Conservation (phyloP, 2,329 filamentous ascomycete genomes). For the Colletotrichum siamense region DNA sequence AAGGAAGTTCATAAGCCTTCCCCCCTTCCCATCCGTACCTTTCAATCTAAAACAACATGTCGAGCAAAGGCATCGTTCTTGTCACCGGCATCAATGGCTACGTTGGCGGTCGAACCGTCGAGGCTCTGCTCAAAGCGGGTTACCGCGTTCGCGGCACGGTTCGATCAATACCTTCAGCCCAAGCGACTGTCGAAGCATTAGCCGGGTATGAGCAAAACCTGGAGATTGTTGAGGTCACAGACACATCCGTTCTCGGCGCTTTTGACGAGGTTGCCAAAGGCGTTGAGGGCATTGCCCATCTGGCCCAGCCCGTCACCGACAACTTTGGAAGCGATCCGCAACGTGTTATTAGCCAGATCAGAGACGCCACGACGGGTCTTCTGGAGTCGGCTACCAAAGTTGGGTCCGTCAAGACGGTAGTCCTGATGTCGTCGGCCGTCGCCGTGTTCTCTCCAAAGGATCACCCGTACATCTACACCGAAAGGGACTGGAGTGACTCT, state of each 20-base stretch:
- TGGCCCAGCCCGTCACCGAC: slow-evolving; percentile 10
- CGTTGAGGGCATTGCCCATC: slow-evolving; percentile 27
- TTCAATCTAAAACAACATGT: neutral
- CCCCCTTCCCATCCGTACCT: neutral
- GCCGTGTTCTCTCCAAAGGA: neutral
- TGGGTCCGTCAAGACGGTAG: neutral
- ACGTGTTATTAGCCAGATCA: neutral
- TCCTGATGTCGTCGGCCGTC: slow-evolving; percentile 2
- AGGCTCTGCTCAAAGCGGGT: slow-evolving; percentile 32
- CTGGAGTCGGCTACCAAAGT: neutral
- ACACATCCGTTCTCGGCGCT: slow-evolving; percentile 33
- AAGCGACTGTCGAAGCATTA: slow-evolving; percentile 36
- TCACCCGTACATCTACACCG: slow-evolving; percentile 20
- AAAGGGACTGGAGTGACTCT: slow-evolving; percentile 28
- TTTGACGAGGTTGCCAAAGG: slow-evolving; percentile 36
- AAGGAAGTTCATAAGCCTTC: neutral
- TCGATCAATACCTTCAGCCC: slow-evolving; percentile 30
- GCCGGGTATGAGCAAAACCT: slow-evolving; percentile 29
- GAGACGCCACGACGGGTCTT: neutral
- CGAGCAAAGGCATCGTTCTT: slow-evolving; percentile 21
- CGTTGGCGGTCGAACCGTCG: slow-evolving; percentile 32
- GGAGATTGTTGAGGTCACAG: slow-evolving; percentile 35
- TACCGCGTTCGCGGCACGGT: slow-evolving; percentile 37
- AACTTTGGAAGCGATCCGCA: neutral
- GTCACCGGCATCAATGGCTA: slow-evolving; percentile 40